Evolutionary conservation across 805 yeast species (phyloP).

Genomic region (Sugiyamaella americana): DNA sequence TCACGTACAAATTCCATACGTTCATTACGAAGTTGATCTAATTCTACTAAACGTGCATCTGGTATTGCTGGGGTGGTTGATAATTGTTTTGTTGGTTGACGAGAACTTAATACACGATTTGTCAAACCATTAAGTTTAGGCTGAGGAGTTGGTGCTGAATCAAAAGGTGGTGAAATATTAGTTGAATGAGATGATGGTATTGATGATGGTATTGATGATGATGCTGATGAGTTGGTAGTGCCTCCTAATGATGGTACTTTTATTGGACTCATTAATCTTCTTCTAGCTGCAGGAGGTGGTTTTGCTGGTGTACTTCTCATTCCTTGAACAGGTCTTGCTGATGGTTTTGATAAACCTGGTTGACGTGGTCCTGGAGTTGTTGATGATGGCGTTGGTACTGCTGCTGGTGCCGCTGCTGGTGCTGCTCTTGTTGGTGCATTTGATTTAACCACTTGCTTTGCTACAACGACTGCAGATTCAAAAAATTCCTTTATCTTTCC

Average conservation of each 20-base stretch:
- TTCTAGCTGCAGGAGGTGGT: slow-evolving; percentile 12
- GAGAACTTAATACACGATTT: slow-evolving; percentile 6
- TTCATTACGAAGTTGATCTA: slow-evolving; percentile 48
- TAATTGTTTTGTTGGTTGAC: slow-evolving; percentile 3
- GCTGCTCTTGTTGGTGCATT: slow-evolving; percentile 22
- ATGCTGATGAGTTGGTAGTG: slow-evolving; percentile 4
- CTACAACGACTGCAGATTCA: slow-evolving; percentile 51
- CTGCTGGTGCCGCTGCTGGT: slow-evolving; percentile 14
- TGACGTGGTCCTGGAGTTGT: background rate
- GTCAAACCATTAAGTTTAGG: slow-evolving; percentile 11
- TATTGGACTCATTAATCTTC: slow-evolving; percentile 17
- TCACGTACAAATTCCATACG: slow-evolving; percentile 44
- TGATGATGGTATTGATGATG: background rate
- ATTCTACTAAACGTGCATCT: slow-evolving; percentile 5
- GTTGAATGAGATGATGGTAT: slow-evolving; percentile 9
- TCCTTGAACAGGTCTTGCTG: slow-evolving; percentile 10
- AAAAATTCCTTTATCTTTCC: slow-evolving; percentile 57
- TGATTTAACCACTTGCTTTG: slow-evolving; percentile 32
- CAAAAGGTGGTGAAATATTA: background rate
- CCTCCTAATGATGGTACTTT: slow-evolving; percentile 1
- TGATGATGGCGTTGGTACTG: slow-evolving; percentile 5
- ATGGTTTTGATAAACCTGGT: slow-evolving; percentile 1
- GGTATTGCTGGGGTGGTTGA: slow-evolving; percentile 4
- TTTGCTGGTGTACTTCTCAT: slow-evolving; percentile 9
- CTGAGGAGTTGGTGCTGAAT: slow-evolving; percentile 5